Percentiles rank a stretch among this genome's conserved stretches.
Conservation (phyloP, 164 flowering plant species). For the Liquidambar formosana region DNA sequence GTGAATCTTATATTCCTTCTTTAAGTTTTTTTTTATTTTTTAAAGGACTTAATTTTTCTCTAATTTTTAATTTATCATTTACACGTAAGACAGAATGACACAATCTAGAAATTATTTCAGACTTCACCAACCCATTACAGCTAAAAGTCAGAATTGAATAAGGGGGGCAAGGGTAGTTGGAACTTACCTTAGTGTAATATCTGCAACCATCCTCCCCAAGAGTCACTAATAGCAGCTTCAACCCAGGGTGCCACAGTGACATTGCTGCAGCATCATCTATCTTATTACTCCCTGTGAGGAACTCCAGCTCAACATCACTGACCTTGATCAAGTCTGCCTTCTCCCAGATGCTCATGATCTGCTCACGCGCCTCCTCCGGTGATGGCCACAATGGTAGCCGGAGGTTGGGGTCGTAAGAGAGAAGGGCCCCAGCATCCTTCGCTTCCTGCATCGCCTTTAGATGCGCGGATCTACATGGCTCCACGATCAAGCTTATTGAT, state of each 20-base stretch:
- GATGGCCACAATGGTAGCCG: constrained; percentile 93
- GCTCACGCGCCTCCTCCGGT: constrained; percentile 63
- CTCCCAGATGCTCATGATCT: constrained; percentile 95
- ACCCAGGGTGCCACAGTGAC: constrained; percentile 70
- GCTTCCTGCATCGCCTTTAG: constrained; percentile 84
- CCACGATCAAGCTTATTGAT: constrained; percentile 91
- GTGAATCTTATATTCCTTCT: too few relatives aligned
- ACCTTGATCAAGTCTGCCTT: constrained; percentile 85
- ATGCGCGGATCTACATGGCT: constrained; percentile 96
- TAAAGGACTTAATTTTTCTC: too few relatives aligned
- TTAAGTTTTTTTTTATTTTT: too few relatives aligned
- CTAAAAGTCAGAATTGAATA: neutral
- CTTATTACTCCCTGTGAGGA: constrained; percentile 60
- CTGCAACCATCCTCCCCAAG: constrained; percentile 87
- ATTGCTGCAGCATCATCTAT: constrained; percentile 67
- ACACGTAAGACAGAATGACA: too few relatives aligned
- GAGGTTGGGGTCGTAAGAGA: constrained; percentile 93
- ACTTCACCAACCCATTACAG: neutral
- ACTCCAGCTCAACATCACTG: constrained; percentile 80
- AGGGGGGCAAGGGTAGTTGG: neutral
- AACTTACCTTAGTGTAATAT: constrained; percentile 82
- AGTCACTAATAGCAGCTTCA: constrained; percentile 81
- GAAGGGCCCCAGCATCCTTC: constrained; percentile 70
- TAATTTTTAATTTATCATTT: too few relatives aligned
- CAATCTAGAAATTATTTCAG: too few relatives aligned